Evolutionary conservation across 108 stramenopile species (phyloP).

Genomic region (Discostella pseudostelligera): DNA sequence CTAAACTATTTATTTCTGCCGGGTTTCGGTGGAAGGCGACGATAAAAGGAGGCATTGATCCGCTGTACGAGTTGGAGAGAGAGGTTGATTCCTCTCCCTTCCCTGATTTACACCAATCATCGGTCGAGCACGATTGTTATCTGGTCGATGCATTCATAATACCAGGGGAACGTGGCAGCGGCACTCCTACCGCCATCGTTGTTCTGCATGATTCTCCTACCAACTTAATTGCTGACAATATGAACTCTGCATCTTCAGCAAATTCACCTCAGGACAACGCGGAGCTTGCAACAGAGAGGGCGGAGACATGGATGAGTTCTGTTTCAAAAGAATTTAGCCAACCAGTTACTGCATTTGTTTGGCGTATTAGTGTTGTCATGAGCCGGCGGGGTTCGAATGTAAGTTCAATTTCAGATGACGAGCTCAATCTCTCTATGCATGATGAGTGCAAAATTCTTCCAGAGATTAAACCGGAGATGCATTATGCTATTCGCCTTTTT

Average conservation of each 20-base stretch:
- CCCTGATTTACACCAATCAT: slow-evolving; percentile 8
- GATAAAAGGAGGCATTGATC: slow-evolving; percentile 49
- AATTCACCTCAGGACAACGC: slow-evolving; percentile 5
- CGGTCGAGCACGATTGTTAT: slow-evolving; percentile 30
- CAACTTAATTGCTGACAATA: slow-evolving; percentile 17
- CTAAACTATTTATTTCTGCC: slow-evolving; percentile 70
- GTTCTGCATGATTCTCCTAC: slow-evolving; percentile 45
- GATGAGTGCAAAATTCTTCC: slow-evolving; percentile 3
- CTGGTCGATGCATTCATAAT: slow-evolving; percentile 40
- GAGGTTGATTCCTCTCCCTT: slow-evolving; percentile 30
- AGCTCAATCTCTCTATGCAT: background rate
- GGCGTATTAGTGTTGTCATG: slow-evolving; percentile 25
- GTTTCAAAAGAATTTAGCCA: slow-evolving; percentile 91
- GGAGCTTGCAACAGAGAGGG: slow-evolving; percentile 5
- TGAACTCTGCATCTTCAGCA: background rate
- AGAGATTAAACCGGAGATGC: slow-evolving; percentile 1
- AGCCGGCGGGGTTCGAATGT: background rate
- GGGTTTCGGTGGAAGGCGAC: slow-evolving; percentile 62
- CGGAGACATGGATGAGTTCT: slow-evolving; percentile 76
- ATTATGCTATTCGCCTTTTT: slow-evolving; percentile 68
- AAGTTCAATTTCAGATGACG: slow-evolving; percentile 16
- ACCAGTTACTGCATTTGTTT: slow-evolving; percentile 92
- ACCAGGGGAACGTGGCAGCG: slow-evolving; percentile 53
- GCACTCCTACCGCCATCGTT: slow-evolving; percentile 97
- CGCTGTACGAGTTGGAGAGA: slow-evolving; percentile 67